A percentile compares a stretch with the other conserved stretches of the same genome.
These are phyloP conservation scores for Rhodofomes roseus DNA, from an alignment of 1,284 basidiomycete genomes.

Conservation along the genomic window DNA sequence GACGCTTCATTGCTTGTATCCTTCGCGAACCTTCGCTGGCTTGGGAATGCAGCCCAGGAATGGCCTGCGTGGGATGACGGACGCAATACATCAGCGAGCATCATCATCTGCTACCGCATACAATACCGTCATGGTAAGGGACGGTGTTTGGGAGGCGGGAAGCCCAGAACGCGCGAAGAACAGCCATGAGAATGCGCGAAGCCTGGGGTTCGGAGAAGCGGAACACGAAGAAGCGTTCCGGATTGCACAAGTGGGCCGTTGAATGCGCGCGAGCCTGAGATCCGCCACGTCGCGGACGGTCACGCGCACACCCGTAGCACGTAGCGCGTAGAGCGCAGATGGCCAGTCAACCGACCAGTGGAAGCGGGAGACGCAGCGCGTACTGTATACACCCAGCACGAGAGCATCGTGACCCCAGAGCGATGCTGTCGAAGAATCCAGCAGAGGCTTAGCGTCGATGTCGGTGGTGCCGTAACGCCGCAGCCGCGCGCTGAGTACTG, in stretches of 20 bases:
- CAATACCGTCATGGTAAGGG: background rate
- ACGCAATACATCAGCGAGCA: background rate
- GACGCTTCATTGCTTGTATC: too few relatives aligned
- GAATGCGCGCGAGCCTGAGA: background rate
- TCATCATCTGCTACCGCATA: background rate
- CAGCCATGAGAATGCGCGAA: background rate
- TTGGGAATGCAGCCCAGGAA: background rate
- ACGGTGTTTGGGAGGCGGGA: background rate
- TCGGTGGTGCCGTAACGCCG: background rate
- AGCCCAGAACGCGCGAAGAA: background rate
- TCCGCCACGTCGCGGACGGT: background rate
- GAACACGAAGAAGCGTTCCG: too few relatives aligned
- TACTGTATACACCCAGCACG: too few relatives aligned
- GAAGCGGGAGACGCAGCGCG: too few relatives aligned
- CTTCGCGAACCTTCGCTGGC: background rate
- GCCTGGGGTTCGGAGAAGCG: background rate
- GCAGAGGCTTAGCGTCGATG: background rate
- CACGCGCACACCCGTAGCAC: background rate
- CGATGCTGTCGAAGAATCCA: background rate
- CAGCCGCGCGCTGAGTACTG: background rate
- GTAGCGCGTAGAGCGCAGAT: background rate
- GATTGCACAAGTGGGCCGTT: background rate
- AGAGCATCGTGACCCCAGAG: background rate
- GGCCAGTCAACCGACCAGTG: too few relatives aligned
- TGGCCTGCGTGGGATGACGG: background rate